Percentiles rank a stretch among this genome's conserved stretches.
Conservation (phyloP, 306 rosid genomes). For the Dalbergia cochinchinensis region DNA sequence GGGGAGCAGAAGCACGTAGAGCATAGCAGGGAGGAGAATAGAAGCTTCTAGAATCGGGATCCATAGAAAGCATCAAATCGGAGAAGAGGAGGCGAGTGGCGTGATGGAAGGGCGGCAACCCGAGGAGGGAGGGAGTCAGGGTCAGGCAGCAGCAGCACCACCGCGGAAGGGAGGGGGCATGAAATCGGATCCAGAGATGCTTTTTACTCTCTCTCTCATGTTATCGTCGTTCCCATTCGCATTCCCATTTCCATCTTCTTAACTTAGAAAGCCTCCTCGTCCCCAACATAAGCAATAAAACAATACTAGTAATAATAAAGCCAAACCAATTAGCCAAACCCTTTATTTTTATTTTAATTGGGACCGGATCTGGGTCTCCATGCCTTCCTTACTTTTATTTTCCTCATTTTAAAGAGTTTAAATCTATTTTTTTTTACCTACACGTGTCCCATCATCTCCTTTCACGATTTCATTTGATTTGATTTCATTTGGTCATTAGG, state of each 20-base stretch:
- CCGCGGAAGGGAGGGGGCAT: not conserved
- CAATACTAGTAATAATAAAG: too few relatives aligned
- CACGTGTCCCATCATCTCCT: too few relatives aligned
- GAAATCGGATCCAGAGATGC: not conserved
- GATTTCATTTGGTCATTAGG: too few relatives aligned
- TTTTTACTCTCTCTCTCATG: not conserved
- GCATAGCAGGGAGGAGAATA: slow-evolving; percentile 21
- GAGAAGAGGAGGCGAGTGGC: slow-evolving; percentile 40
- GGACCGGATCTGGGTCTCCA: not conserved
- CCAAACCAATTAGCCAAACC: too few relatives aligned
- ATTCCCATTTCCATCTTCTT: not conserved
- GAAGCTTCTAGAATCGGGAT: slow-evolving; percentile 49
- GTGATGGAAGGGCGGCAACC: not conserved
- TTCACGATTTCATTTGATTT: too few relatives aligned
- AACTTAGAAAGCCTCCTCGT: not conserved
- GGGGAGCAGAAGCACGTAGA: slow-evolving; percentile 7
- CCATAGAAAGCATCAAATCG: slow-evolving; percentile 43
- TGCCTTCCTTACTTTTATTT: too few relatives aligned
- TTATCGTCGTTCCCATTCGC: too few relatives aligned
- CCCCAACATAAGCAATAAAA: too few relatives aligned
- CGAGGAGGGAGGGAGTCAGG: not conserved
- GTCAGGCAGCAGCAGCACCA: not conserved
- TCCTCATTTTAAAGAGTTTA: too few relatives aligned
- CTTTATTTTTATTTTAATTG: not conserved
- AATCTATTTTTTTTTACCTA: too few relatives aligned